These are phyloP conservation scores for Gamarada debralockiae DNA, from an alignment of 495 filamentous ascomycete genomes.

Conservation along the genomic window DNA sequence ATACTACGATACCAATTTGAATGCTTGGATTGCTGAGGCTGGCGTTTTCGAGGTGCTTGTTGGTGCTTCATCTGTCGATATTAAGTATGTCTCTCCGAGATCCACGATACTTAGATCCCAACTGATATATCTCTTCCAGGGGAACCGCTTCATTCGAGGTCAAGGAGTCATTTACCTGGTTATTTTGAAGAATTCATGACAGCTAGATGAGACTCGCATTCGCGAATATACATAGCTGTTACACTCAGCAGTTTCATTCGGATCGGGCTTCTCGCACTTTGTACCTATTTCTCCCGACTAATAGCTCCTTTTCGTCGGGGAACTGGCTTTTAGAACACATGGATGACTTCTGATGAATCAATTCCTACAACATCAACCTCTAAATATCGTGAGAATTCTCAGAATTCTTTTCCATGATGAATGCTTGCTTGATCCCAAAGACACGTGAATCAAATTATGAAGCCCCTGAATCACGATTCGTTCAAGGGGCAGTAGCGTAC, in stretches of 20 bases:
- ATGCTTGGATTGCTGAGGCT: constrained; percentile 75
- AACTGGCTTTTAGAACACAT: too few species aligned
- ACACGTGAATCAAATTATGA: too few species aligned
- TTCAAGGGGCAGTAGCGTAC: too few species aligned
- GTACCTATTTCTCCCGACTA: too few species aligned
- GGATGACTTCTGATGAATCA: too few species aligned
- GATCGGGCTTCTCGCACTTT: too few species aligned
- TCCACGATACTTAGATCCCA: constrained; percentile 2
- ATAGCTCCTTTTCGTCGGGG: too few species aligned
- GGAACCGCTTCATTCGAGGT: constrained; percentile 48
- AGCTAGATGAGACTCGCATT: constrained; percentile 2
- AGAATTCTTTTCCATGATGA: too few species aligned
- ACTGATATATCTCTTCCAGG: constrained; percentile 29
- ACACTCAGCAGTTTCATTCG: background rate
- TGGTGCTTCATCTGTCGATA: constrained; percentile 43
- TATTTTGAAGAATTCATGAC: constrained; percentile 18
- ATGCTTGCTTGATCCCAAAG: too few species aligned
- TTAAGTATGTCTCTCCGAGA: constrained; percentile 24
- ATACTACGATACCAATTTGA: constrained; percentile 71
- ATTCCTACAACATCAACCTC: too few species aligned
- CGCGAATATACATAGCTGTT: constrained; percentile 6
- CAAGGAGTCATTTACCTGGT: constrained; percentile 54
- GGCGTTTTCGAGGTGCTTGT: constrained; percentile 66
- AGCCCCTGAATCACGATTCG: too few species aligned
- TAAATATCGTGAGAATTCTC: too few species aligned